Evolutionary conservation across 176 grass and related monocot genomes (phyloP).

Genomic region (Aegilops speltoides): DNA sequence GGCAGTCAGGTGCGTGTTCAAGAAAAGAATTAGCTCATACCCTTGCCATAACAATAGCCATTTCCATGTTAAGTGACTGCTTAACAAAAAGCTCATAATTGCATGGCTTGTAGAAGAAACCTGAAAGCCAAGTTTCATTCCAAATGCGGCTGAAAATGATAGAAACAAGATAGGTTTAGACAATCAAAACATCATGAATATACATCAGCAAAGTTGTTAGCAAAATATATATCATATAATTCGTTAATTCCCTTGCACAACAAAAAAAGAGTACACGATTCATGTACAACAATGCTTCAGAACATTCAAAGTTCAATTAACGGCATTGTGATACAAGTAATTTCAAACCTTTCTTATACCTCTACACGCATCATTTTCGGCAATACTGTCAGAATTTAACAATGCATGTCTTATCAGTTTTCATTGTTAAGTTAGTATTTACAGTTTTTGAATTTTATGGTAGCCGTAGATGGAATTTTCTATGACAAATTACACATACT

Average conservation of each 20-base stretch:
- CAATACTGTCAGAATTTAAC: not conserved
- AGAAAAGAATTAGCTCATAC: conserved; percentile 44
- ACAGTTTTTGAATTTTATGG: not conserved
- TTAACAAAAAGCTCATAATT: conserved; percentile 99
- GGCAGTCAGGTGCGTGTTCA: not conserved
- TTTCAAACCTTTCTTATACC: not conserved
- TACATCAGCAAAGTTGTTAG: not conserved
- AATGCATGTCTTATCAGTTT: not conserved
- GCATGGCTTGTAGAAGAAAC: conserved; percentile 99
- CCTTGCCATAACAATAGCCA: conserved; percentile 98
- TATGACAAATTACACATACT: not conserved
- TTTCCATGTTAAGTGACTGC: conserved; percentile 99
- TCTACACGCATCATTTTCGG: conserved; percentile 3
- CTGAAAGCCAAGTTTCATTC: conserved; percentile 93
- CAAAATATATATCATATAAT: conserved; percentile 5
- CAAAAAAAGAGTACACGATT: not conserved
- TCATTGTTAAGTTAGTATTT: not conserved
- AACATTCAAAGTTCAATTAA: not conserved
- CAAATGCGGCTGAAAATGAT: conserved; percentile 80
- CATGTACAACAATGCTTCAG: conserved; percentile 12
- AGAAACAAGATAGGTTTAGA: not conserved
- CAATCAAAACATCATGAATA: not conserved
- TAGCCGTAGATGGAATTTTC: not conserved
- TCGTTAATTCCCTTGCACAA: not conserved
- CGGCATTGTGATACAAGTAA: conserved; percentile 7